Evolutionary conservation across 495 filamentous ascomycete genomes (phyloP), one percentile per base, ranked within the genome.

Genomic region (Tetracladium setigerum): DNA sequence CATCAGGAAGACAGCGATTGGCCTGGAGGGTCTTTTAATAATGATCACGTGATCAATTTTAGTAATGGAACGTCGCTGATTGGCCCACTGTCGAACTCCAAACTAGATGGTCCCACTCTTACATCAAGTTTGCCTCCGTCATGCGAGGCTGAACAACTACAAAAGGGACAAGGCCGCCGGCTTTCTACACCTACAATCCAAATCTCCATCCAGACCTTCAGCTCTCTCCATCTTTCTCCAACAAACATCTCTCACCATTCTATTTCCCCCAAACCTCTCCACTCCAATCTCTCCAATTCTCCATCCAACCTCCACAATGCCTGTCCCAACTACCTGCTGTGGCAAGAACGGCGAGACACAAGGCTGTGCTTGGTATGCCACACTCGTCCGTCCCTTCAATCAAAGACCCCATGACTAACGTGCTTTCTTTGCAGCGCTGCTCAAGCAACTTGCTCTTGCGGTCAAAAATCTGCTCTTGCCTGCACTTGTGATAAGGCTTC

Each of bases 401-500:
- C 5, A 17, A 11, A 22, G 24, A 32, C n/a, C 16, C 14, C 31
- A 39, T 27, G 10, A 34, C 62, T 51, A 41, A 50, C 41, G 36
- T 27, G 22, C 22, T 5, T 27, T 72, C 67, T 69, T 59, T 72
- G 49, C 72, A 79, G 59, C 39, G 57, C 57, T 36, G 13, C 46
- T 18, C 53, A 60, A 47, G 77, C 77, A 2, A 83, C 71, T 44
- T 96, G 90, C 78, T 91, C 87, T 13, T 97, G 91, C 61, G 91
- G 91, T 55, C 76, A 90, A 69, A 76, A 90, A 58, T 77, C 78
- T 7, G 91, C 91, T 36, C 78, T 95, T 46, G 73, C 87, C 61
- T 97, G 91, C 74, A 81, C 70, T 46, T 97, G 91, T 71, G 81
- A 79, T 62, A 88, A 85, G 62, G 79, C 89, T 7, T 52, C 73